Percentiles rank a stretch among this genome's conserved stretches.
Conservation (phyloP, 2,329 filamentous ascomycete species). For the Calonectria multiphialidica region DNA sequence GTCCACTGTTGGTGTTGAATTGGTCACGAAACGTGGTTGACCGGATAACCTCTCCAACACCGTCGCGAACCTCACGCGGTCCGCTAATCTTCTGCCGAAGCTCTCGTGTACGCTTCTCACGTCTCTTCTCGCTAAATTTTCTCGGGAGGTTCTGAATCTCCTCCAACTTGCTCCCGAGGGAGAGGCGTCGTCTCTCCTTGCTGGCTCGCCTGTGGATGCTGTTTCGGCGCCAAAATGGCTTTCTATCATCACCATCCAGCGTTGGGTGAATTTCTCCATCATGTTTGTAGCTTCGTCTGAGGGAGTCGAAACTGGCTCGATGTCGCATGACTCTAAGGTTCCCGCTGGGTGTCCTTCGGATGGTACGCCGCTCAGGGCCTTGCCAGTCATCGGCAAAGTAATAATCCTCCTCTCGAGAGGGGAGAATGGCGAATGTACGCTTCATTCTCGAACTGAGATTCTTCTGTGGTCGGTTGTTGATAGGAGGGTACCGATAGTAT, state of each 20-base stretch:
- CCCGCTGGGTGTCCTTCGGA: constrained; percentile 70
- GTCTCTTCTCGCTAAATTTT: constrained; percentile 67
- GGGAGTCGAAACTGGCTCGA: constrained; percentile 60
- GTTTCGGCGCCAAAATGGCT: constrained; percentile 49
- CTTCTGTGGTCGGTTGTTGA: constrained; percentile 63
- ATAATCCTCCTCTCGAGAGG: constrained; percentile 56
- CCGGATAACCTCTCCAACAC: constrained; percentile 68
- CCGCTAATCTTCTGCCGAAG: constrained; percentile 71
- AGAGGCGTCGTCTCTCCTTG: constrained; percentile 48
- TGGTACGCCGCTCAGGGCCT: constrained; percentile 66
- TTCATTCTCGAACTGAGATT: constrained; percentile 67
- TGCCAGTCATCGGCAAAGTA: constrained; percentile 48
- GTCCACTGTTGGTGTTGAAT: constrained; percentile 25
- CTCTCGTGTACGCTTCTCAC: constrained; percentile 70
- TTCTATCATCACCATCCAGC: constrained; percentile 35
- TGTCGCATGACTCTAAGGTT: constrained; percentile 70
- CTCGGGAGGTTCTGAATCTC: constrained; percentile 66
- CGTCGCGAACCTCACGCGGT: constrained; percentile 69
- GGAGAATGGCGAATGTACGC: constrained; percentile 72
- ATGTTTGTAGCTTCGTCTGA: constrained; percentile 43
- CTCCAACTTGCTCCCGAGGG: constrained; percentile 62
- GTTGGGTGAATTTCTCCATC: constrained; percentile 52
- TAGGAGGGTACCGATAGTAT: constrained; percentile 58
- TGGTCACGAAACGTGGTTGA: constrained; percentile 46
- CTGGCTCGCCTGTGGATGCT: constrained; percentile 41